A percentile compares a stretch with the other conserved stretches of the same genome.
Conservation (phyloP, 371 early-diverging fungal genomes). For the Paraphysoderma sedebokerense region DNA sequence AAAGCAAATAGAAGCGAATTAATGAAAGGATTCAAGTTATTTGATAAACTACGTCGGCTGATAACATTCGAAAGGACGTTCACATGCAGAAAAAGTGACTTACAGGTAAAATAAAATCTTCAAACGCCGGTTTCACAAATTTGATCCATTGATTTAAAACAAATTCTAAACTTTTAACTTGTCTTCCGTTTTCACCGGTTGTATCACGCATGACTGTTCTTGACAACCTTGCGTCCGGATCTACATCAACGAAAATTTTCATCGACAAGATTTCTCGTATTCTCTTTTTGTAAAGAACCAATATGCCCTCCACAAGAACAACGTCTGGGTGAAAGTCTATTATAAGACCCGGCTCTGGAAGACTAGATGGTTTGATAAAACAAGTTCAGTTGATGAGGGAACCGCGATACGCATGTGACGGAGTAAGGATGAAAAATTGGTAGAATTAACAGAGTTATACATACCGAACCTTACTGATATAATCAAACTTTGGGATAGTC, state of each 20-base stretch:
- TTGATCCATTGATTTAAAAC: slow-evolving; percentile 20
- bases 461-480: slow-evolving; percentile 21
- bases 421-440: background rate
- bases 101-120: slow-evolving; percentile 26
- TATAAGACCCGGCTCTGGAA: slow-evolving; percentile 9
- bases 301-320: slow-evolving; percentile 39
- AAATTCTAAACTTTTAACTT: slow-evolving; percentile 5
- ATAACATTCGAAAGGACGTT: background rate
- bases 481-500: slow-evolving; percentile 32
- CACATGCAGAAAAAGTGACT: background rate
- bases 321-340: slow-evolving; percentile 28
- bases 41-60: background rate
- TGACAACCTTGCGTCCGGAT: slow-evolving; percentile 38
- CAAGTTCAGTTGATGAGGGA: background rate
- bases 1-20: slow-evolving; percentile 1
- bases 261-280: slow-evolving; percentile 35
- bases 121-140: slow-evolving; percentile 28
- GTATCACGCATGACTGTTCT: slow-evolving; percentile 4
- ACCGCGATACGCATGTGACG: background rate
- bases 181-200: background rate
- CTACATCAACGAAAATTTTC: slow-evolving; percentile 46
- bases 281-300: slow-evolving; percentile 30
- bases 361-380: background rate
- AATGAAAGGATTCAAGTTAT: too few species aligned
- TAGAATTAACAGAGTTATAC: too few species aligned